Conservation (phyloP, 2,329 filamentous ascomycete genomes). For the Penicillium sp. region DNA sequence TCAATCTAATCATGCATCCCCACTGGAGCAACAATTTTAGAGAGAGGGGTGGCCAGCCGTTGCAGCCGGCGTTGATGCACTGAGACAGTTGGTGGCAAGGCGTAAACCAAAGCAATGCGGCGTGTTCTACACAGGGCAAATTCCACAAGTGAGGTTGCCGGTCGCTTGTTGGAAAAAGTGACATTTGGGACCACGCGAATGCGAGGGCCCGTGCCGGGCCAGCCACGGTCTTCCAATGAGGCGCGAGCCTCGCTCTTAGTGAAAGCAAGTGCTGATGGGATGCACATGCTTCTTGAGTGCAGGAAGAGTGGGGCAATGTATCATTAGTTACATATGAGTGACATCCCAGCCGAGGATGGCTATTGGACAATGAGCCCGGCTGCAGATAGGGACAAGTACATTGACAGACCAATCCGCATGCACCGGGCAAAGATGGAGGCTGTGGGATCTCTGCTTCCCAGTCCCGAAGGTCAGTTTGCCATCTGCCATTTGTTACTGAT, state of each 20-base stretch:
- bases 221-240: constrained; percentile 16
- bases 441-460: constrained; percentile 27
- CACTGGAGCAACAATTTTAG: neutral
- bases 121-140: constrained; percentile 3
- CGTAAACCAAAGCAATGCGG: neutral
- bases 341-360: constrained; percentile 16
- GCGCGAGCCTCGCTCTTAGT: constrained; percentile 2
- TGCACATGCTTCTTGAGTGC: constrained; percentile 12
- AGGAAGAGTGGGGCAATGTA: constrained; percentile 18
- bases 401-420: constrained; percentile 27
- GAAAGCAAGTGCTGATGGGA: constrained; percentile 15
- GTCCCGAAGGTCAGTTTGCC: constrained; percentile 18
- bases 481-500: constrained; percentile 35
- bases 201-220: constrained; percentile 22
- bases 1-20: too few relatives aligned
- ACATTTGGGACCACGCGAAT: constrained; percentile 25
- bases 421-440: constrained; percentile 14
- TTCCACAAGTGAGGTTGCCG: constrained; percentile 4
- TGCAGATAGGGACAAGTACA: constrained; percentile 25
- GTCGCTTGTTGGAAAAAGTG: constrained; percentile 10
- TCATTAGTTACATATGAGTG: constrained; percentile 31
- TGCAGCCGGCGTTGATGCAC: neutral
- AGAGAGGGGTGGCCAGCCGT: neutral
- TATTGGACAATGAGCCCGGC: constrained; percentile 28
- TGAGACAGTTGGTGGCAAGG: neutral